Percentiles rank a stretch among this genome's conserved stretches.
Evolutionary conservation across 371 early-diverging fungal genomes (phyloP).

Genomic region (Quaeritorhiza haematococci): DNA sequence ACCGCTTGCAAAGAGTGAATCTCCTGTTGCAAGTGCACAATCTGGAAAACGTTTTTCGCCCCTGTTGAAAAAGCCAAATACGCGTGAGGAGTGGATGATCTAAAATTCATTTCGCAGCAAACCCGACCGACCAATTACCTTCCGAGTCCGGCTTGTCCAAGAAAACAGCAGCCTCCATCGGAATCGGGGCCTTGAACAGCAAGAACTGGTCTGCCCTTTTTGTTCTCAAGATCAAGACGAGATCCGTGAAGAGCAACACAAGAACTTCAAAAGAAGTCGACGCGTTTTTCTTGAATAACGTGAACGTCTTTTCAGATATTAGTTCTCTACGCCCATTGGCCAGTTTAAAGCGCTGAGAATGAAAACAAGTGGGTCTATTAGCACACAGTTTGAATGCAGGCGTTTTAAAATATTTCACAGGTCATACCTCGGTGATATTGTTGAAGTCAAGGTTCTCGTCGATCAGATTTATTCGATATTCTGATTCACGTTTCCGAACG

Average conservation of each 20-base stretch:
- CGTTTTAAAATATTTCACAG: not conserved
- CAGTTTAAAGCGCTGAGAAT: slow-evolving; percentile 30
- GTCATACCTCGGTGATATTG: slow-evolving; percentile 25
- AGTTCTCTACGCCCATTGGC: slow-evolving; percentile 37
- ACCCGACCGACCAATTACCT: slow-evolving; percentile 10
- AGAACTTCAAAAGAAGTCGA: slow-evolving; percentile 26
- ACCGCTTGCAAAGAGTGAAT: slow-evolving; percentile 28
- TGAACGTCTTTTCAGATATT: slow-evolving; percentile 33
- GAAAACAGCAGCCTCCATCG: slow-evolving; percentile 34
- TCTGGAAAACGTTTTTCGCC: slow-evolving; percentile 31
- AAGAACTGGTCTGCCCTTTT: slow-evolving; percentile 25
- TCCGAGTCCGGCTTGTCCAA: slow-evolving; percentile 30
- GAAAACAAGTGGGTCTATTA: not conserved
- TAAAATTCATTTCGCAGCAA: slow-evolving; percentile 5
- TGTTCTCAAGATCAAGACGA: slow-evolving; percentile 26
- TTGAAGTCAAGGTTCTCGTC: slow-evolving; percentile 40
- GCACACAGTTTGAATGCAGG: not conserved
- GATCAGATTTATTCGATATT: slow-evolving; percentile 28
- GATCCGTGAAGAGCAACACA: slow-evolving; percentile 37
- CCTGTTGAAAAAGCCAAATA: slow-evolving; percentile 11
- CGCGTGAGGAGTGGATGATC: slow-evolving; percentile 3
- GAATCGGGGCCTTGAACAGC: slow-evolving; percentile 39
- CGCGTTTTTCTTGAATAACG: slow-evolving; percentile 25
- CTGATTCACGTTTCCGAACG: slow-evolving; percentile 29
- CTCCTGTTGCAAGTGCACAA: slow-evolving; percentile 37